phyloP scores from a whole-genome alignment of 495 filamentous ascomycete genomes.

The Penicillium flavigenum region DNA sequence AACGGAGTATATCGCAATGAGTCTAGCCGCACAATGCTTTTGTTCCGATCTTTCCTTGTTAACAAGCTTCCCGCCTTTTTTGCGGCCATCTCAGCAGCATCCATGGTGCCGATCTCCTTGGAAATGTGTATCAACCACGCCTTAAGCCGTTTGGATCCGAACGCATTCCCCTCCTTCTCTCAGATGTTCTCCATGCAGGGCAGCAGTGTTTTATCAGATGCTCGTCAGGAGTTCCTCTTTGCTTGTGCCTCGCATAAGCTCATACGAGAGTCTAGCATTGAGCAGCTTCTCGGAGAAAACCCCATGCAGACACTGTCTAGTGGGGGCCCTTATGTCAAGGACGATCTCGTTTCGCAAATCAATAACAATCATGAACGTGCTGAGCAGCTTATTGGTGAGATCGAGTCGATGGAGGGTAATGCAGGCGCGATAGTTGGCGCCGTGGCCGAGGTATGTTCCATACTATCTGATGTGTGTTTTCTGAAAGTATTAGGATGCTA shows the following conservation, averaged over 20 bases:
- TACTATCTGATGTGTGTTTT: neutral
- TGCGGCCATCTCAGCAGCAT: conserved; percentile 55
- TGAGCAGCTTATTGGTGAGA: conserved; percentile 70
- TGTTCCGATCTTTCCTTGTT: conserved; percentile 87
- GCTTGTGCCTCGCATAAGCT: conserved; percentile 84
- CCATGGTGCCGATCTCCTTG: conserved; percentile 65
- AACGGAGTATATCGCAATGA: conserved; percentile 83
- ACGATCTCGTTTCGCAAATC: conserved; percentile 72
- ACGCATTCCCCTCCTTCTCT: conserved; percentile 76
- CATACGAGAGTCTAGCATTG: conserved; percentile 74
- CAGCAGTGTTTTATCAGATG: conserved; percentile 73
- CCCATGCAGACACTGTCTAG: conserved; percentile 78
- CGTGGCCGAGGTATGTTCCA: conserved; percentile 64
- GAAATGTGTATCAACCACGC: conserved; percentile 81
- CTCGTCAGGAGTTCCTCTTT: conserved; percentile 89
- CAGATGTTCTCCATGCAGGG: conserved; percentile 76
- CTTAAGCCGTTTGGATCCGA: conserved; percentile 70
- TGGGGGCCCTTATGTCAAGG: conserved; percentile 71
- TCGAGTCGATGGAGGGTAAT: conserved; percentile 94
- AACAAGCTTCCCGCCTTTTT: conserved; percentile 89
- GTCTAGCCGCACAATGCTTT: conserved; percentile 63
- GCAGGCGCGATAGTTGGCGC: conserved; percentile 84
- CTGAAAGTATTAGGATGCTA: conserved; percentile 8
- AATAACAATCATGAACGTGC: conserved; percentile 67
- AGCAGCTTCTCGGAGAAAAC: conserved; percentile 78